Evolutionary conservation across 441 rosid species (phyloP).

Genomic region (Populus hybrid): DNA sequence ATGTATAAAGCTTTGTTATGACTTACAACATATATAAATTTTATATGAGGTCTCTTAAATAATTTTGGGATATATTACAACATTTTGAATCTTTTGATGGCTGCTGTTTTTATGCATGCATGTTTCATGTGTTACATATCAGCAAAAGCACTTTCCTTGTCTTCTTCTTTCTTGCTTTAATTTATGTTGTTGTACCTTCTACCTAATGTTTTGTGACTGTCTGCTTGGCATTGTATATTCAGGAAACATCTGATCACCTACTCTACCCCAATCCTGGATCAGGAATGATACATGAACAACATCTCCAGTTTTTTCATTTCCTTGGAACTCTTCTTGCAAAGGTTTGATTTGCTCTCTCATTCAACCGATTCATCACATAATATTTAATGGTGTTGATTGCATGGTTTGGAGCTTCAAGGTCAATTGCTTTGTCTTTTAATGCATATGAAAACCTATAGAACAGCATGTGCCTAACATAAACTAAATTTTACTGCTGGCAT

Average conservation of each 20-base stretch:
- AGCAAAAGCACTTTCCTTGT: background rate
- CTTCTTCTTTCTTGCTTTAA: background rate
- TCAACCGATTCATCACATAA: background rate
- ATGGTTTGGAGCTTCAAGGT: constrained; percentile 3
- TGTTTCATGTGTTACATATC: background rate
- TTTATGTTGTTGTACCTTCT: background rate
- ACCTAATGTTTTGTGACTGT: constrained; percentile 8
- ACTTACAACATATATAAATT: background rate
- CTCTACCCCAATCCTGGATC: constrained; percentile 99
- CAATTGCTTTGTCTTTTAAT: constrained; percentile 7
- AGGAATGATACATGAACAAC: constrained; percentile 95
- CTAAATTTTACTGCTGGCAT: background rate
- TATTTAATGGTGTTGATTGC: background rate
- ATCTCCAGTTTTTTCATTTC: constrained; percentile 95
- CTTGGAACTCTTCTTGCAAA: constrained; percentile 93
- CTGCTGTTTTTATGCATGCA: background rate
- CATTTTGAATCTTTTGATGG: background rate
- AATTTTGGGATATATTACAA: background rate
- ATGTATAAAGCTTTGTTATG: background rate
- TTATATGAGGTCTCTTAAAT: too few species aligned
- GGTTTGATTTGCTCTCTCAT: constrained; percentile 37
- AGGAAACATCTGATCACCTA: constrained; percentile 97
- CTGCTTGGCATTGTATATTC: constrained; percentile 28
- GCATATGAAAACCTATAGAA: background rate
- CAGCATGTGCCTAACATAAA: background rate